Percentiles rank a stretch among this genome's conserved stretches.
These are phyloP conservation scores for Beta macrorhiza DNA, from an alignment of 179 eudicot genomes.

Conservation along the genomic window DNA sequence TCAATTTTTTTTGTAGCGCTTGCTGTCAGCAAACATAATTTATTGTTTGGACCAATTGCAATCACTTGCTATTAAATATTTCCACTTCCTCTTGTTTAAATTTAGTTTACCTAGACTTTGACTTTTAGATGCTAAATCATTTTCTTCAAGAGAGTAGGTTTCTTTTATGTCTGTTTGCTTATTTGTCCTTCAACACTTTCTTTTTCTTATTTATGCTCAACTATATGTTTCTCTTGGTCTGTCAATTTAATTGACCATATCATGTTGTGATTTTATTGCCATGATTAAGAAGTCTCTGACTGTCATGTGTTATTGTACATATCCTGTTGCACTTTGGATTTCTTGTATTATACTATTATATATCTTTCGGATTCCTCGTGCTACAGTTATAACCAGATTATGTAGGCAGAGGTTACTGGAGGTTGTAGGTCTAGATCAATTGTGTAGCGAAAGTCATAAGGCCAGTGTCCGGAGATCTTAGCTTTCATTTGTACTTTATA, in stretches of 20 bases:
- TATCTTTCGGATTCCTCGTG: not conserved
- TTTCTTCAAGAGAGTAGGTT: not conserved
- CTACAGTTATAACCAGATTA: not conserved
- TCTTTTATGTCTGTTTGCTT: not conserved
- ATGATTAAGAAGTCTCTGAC: not conserved
- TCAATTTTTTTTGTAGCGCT: not conserved
- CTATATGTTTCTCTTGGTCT: not conserved
- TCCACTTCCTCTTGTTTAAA: not conserved
- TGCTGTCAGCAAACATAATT: not conserved
- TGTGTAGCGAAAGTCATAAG: not conserved
- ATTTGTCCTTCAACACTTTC: not conserved
- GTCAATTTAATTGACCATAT: not conserved
- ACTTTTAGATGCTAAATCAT: conserved; percentile 3
- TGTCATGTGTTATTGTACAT: not conserved
- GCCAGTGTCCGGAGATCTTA: not conserved
- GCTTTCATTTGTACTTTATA: no score
- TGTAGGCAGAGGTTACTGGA: not conserved
- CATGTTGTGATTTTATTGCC: not conserved
- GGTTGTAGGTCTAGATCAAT: not conserved
- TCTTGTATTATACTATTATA: no score
- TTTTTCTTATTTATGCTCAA: not conserved
- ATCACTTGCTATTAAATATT: not conserved
- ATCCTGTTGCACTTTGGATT: not conserved
- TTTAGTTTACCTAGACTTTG: not conserved
- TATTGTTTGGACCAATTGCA: not conserved